Conservation (phyloP, 2,329 filamentous ascomycete genomes). For the Conoideocrella luteorostrata region DNA sequence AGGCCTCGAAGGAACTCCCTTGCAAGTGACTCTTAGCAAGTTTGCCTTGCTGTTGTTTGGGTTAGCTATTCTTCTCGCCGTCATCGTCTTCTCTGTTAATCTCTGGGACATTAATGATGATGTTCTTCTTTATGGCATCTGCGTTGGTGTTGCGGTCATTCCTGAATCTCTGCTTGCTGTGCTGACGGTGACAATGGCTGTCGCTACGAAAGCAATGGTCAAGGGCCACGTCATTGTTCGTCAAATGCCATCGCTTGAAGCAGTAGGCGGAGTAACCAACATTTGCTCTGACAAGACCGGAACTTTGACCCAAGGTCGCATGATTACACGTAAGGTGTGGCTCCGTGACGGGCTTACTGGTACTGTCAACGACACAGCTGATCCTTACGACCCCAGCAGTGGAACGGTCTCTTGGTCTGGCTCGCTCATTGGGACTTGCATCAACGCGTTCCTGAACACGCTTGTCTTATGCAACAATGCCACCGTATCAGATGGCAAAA, state of each 20-base stretch:
- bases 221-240: slow-evolving; percentile 59
- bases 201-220: slow-evolving; percentile 59
- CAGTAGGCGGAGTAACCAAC: slow-evolving; percentile 62
- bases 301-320: slow-evolving; percentile 59
- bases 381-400: slow-evolving; percentile 56
- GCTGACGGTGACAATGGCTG: slow-evolving; percentile 64
- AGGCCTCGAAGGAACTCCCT: slow-evolving; percentile 68
- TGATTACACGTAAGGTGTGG: slow-evolving; percentile 59
- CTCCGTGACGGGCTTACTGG: slow-evolving; percentile 48
- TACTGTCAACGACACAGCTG: slow-evolving; percentile 46
- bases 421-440: slow-evolving; percentile 30
- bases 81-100: slow-evolving; percentile 57
- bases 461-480: slow-evolving; percentile 58
- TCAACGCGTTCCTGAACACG: slow-evolving; percentile 45
- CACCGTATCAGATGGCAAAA: slow-evolving; percentile 40
- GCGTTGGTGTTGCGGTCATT: slow-evolving; percentile 57
- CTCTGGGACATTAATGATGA: slow-evolving; percentile 47
- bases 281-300: slow-evolving; percentile 68
- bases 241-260: slow-evolving; percentile 59
- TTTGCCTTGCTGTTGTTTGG: slow-evolving; percentile 76
- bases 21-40: slow-evolving; percentile 80
- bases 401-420: slow-evolving; percentile 43
- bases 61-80: slow-evolving; percentile 55
- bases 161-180: slow-evolving; percentile 63
- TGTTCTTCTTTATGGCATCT: slow-evolving; percentile 55